A percentile compares a stretch with the other conserved stretches of the same genome.
phyloP scores from a whole-genome alignment of 805 yeast species.

The Zygotorulaspora chibaensis region DNA sequence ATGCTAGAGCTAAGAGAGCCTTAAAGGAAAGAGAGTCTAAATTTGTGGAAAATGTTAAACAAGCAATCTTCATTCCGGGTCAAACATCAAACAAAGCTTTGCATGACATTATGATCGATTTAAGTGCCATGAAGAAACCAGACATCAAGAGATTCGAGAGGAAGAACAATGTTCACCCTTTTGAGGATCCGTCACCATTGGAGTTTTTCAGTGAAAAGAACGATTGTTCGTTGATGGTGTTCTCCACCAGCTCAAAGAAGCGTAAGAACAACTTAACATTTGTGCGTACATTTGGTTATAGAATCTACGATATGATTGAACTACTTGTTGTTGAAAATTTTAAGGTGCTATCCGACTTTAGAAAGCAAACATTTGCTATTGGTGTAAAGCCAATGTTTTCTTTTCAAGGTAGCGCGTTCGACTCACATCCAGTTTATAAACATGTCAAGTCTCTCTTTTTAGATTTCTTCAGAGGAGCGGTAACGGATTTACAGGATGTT shows the following conservation, averaged over 20 bases:
- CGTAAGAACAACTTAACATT: slow-evolving; percentile 89
- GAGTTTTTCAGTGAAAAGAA: slow-evolving; percentile 96
- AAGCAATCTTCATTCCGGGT: slow-evolving; percentile 90
- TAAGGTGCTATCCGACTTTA: slow-evolving; percentile 77
- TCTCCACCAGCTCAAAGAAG: slow-evolving; percentile 79
- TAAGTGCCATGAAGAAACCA: slow-evolving; percentile 89
- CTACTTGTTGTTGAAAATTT: slow-evolving; percentile 63
- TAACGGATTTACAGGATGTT: slow-evolving; percentile 78
- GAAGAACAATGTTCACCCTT: slow-evolving; percentile 87
- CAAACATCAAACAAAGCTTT: slow-evolving; percentile 69
- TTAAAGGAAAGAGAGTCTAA: slow-evolving; percentile 84
- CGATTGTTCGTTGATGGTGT: slow-evolving; percentile 79
- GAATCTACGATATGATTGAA: slow-evolving; percentile 92
- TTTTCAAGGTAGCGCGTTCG: slow-evolving; percentile 90
- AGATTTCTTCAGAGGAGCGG: slow-evolving; percentile 87
- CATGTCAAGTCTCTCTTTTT: slow-evolving; percentile 84
- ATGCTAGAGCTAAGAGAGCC: slow-evolving; percentile 93
- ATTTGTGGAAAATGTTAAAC: slow-evolving; percentile 81
- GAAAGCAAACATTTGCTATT: slow-evolving; percentile 69
- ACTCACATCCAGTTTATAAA: slow-evolving; percentile 76
- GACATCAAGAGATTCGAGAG: slow-evolving; percentile 78
- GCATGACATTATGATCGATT: slow-evolving; percentile 85
- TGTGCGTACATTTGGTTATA: slow-evolving; percentile 83
- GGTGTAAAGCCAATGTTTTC: slow-evolving; percentile 94
- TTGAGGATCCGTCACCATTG: slow-evolving; percentile 78